These are phyloP conservation scores for Dichotomopilus funicola DNA, from an alignment of 2,329 filamentous ascomycete species.

Conservation along the genomic window DNA sequence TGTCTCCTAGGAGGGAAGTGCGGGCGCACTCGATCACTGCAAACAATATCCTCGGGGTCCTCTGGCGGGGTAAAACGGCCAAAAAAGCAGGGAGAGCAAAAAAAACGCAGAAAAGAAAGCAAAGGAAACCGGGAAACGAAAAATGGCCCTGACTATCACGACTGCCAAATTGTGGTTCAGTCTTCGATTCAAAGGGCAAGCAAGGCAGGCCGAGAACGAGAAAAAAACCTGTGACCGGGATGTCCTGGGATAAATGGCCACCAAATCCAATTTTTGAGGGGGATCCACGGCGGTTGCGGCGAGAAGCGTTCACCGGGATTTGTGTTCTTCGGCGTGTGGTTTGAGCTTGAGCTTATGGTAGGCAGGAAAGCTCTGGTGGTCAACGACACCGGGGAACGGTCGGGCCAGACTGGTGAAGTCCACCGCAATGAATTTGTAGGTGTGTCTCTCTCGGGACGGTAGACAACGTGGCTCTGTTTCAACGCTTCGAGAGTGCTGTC, in stretches of 20 bases:
- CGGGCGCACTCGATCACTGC: conserved; percentile 9
- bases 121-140: conserved; percentile 9
- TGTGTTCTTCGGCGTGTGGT: conserved; percentile 13
- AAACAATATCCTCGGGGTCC: neutral
- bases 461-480: conserved; percentile 17
- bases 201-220: conserved; percentile 4
- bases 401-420: conserved; percentile 17
- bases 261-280: conserved; percentile 18
- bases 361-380: conserved; percentile 10
- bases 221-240: conserved; percentile 24
- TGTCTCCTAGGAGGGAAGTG: neutral
- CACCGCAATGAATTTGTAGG: conserved; percentile 13
- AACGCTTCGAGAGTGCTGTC: conserved; percentile 4
- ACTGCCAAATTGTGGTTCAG: conserved; percentile 6
- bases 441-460: conserved; percentile 8
- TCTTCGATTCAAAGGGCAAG: conserved; percentile 18
- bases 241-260: conserved; percentile 21
- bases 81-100: conserved; percentile 12
- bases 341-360: too few relatives aligned
- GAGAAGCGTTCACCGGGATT: conserved; percentile 23
- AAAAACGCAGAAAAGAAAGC: conserved; percentile 17
- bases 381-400: conserved; percentile 15
- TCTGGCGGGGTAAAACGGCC: conserved; percentile 1
- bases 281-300: conserved; percentile 22
- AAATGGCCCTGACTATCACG: conserved; percentile 5